Evolutionary conservation across 331 rosid species (phyloP), one percentile per base, ranked within the genome.

Genomic region (Rosa hybrid): DNA sequence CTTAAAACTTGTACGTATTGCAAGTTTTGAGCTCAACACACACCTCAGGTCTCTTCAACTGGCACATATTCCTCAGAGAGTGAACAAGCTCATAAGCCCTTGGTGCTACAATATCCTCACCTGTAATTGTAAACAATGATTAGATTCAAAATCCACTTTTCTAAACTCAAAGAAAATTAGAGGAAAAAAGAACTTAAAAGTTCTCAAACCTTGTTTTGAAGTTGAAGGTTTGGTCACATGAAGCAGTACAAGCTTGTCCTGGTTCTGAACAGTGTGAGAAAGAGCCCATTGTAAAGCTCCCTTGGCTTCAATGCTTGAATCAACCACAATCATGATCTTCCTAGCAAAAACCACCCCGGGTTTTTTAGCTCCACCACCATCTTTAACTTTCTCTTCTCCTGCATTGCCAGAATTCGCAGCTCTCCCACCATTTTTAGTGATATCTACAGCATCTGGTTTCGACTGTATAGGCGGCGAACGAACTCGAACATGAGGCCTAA

Each of bases 221-320:
- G 90, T 84, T 34, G 91, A 85, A 74, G 96, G 85, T 77, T 86
- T 95, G 53, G 77, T 90, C 2, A 96, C 94, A 86, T 87, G 92
- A 64, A 93, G 97, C 74, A 93, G 97, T 78, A 91, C 71, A 18
- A 96, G 72, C 18, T 78, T 82, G 73, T 96, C 99, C 62, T 96
- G 96, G 84, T 73, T 90, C 86, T 90, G 97, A 78, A 93, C 86
- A 12, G 97, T 87, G 80, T 96, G 96, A 81, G 99, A 86, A 45
- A 93, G 92, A 41, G 96, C 97, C 99, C 97, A 93, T 81, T 96
- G 98, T 39, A 96, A 81, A 68, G 97, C 98, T 63, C 88, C 87
- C 16, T 93, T 92, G 20, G 98, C 96, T 87, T 91, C 98, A 76
- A 89, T 62, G 82, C 94, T 93, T 13, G 99, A 96, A 85, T 96